A percentile compares a stretch with the other conserved stretches of the same genome.
Conservation (phyloP, 1,139 yeast species). For the Scheffersomyces quercinus region DNA sequence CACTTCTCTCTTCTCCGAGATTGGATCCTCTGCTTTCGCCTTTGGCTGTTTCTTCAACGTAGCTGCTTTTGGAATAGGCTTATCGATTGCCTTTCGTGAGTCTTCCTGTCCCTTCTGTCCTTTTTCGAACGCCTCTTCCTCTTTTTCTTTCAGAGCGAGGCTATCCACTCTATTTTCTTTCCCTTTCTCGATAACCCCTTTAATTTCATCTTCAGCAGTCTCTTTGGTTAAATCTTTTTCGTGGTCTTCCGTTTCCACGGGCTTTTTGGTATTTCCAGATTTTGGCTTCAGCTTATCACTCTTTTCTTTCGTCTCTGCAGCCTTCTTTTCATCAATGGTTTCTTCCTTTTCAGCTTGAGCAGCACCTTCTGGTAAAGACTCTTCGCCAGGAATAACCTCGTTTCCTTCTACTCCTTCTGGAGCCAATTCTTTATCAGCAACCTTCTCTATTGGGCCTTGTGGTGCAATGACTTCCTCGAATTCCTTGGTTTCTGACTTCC, state of each 20-base stretch:
- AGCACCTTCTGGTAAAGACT: not conserved
- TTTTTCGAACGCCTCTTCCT: not conserved
- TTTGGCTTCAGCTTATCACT: too few relatives aligned
- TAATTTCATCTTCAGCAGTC: not conserved
- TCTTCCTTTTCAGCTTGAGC: slow-evolving; percentile 6
- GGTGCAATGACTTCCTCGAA: slow-evolving; percentile 3
- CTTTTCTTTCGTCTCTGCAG: slow-evolving; percentile 1
- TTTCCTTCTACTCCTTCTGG: slow-evolving; percentile 4
- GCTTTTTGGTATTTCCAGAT: slow-evolving; percentile 2
- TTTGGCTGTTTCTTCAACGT: too few relatives aligned
- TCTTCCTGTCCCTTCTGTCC: slow-evolving; percentile 4
- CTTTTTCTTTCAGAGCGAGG: slow-evolving; percentile 1
- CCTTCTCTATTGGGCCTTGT: slow-evolving; percentile 2
- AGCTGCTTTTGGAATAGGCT: too few relatives aligned
- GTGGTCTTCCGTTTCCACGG: not conserved
- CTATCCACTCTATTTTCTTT: slow-evolving; percentile 1
- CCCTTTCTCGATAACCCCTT: slow-evolving; percentile 1
- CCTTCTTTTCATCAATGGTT: slow-evolving; percentile 4
- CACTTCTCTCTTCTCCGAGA: not conserved
- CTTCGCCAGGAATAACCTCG: not conserved
- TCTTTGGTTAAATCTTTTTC: slow-evolving; percentile 2
- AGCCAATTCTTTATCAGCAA: not conserved
- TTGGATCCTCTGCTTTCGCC: too few relatives aligned
- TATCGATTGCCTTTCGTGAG: slow-evolving; percentile 5
- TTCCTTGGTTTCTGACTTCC: slow-evolving; percentile 5